Conservation (phyloP, 169 alveolate genomes). For the Eimeria maxima region DNA sequence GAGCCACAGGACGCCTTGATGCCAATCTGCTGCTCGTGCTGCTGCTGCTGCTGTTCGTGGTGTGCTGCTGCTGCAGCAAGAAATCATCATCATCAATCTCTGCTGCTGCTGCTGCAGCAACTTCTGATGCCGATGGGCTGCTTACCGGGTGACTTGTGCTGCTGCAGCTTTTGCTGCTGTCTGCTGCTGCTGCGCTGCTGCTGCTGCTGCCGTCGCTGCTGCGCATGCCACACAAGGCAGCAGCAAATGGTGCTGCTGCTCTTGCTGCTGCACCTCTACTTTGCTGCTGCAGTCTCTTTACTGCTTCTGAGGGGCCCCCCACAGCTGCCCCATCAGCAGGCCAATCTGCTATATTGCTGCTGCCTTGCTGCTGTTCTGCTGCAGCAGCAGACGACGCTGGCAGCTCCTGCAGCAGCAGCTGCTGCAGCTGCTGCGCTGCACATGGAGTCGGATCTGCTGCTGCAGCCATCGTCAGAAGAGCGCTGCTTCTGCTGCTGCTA, state of each 20-base stretch:
- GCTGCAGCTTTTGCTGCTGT: constrained; percentile 66
- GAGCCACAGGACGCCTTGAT: constrained; percentile 17
- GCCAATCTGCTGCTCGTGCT: constrained; percentile 41
- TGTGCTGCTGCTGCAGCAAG: constrained; percentile 32
- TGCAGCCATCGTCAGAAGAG: constrained; percentile 11
- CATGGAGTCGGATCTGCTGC: constrained; percentile 61
- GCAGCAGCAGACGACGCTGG: neutral
- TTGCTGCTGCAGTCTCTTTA: constrained; percentile 40
- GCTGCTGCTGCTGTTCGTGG: constrained; percentile 15
- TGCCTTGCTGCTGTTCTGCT: constrained; percentile 42
- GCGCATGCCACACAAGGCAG: constrained; percentile 13
- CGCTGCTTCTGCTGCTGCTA: neutral
- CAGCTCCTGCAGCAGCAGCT: constrained; percentile 43
- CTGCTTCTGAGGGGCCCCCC: constrained; percentile 45
- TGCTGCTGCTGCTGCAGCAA: constrained; percentile 45
- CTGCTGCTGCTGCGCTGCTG: constrained; percentile 27
- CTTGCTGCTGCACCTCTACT: neutral
- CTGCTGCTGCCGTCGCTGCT: constrained; percentile 63
- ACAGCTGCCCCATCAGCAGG: constrained; percentile 28
- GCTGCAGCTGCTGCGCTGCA: constrained; percentile 64
- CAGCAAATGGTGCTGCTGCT: constrained; percentile 18
- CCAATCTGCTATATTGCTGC: neutral
- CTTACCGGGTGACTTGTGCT: constrained; percentile 33
- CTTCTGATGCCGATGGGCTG: constrained; percentile 36
- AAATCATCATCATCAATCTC: neutral